Evolutionary conservation across 805 yeast genomes (phyloP), one percentile per base, ranked within the genome.

Genomic region (Maudiozyma saulgeensis): DNA sequence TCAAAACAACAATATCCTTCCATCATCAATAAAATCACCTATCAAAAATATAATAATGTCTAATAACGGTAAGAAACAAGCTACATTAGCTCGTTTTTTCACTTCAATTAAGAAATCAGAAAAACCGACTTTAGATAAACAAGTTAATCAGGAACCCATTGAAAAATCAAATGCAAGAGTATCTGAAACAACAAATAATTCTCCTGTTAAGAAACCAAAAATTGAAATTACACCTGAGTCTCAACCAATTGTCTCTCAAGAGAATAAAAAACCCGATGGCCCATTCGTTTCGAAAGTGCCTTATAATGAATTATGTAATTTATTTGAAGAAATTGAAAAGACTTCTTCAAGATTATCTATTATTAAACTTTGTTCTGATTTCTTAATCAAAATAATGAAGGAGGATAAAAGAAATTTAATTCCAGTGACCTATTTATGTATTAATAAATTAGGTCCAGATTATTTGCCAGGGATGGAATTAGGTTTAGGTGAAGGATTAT

Each of bases 371-470:
- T 82, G 91, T 15, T 78, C 95, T 0, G 82, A 80, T 44, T 84
- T 90, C 63, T 85, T 86, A 62, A 67, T 76, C 12, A 76, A 78
- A 41, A 81, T 88, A 0, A 69, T 93, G 48, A 64, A 74, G 26
- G 71, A 76, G 42, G 73, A 79, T 42, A 78, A 81, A 2, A 55
- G 64, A 3, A 78, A 76, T 43, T 68, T 93, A 47, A 74, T 87
- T 6, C 80, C 78, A 49, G 81, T 87, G 1, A 84, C 90, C 1
- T 93, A 91, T 58, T 74, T 93, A 16, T 85, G 86, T 68, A 89
- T 91, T 62, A 91, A 91, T 63, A 72, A 91, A 52, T 69, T 90
- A 9, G 96, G 97, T 0, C 99, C 99, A 0, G 99, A 93, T 64
- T 93, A 93, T 62, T 96, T 88, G 62, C 64, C 66, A 4, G 97